A percentile compares a stretch with the other conserved stretches of the same genome.
phyloP scores from a whole-genome alignment of 495 filamentous ascomycete genomes.

The Xylaria curta region DNA sequence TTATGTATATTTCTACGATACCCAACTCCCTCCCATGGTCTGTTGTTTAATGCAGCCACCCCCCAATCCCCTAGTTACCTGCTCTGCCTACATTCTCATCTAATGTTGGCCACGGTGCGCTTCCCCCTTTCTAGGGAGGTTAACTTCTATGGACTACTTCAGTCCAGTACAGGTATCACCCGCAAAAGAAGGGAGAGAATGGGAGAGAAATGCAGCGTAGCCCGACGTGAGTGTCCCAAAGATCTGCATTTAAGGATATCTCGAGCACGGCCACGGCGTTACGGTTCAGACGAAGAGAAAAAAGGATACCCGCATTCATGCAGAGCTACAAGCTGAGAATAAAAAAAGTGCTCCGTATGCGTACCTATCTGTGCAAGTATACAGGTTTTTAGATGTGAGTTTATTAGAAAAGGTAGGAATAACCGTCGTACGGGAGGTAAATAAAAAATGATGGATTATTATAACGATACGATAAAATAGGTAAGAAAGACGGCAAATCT shows the following conservation, averaged over 20 bases:
- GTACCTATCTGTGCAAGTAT: neutral
- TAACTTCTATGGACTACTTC: too few relatives aligned
- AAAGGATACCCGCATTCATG: neutral
- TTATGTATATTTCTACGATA: neutral
- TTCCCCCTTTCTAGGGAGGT: neutral
- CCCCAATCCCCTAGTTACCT: neutral
- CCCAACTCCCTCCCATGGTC: neutral
- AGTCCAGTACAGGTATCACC: neutral
- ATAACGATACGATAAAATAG: neutral
- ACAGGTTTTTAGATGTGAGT: neutral
- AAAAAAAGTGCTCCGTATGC: neutral
- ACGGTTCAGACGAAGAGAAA: neutral
- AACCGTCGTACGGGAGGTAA: neutral
- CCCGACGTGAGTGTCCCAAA: slow-evolving; percentile 1
- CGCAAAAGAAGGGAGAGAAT: neutral
- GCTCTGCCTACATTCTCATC: neutral
- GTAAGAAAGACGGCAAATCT: neutral
- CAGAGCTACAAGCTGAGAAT: too few relatives aligned
- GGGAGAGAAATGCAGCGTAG: slow-evolving; percentile 15
- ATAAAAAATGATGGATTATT: neutral
- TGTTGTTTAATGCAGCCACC: neutral
- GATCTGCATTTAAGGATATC: neutral
- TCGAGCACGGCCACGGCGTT: neutral
- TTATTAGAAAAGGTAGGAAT: neutral
- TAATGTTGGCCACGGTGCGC: neutral